Percentiles rank a stretch among this genome's conserved stretches.
These are phyloP conservation scores for Cunninghamia lanceolata DNA, from an alignment of 75 land plant genomes.

Conservation along the genomic window DNA sequence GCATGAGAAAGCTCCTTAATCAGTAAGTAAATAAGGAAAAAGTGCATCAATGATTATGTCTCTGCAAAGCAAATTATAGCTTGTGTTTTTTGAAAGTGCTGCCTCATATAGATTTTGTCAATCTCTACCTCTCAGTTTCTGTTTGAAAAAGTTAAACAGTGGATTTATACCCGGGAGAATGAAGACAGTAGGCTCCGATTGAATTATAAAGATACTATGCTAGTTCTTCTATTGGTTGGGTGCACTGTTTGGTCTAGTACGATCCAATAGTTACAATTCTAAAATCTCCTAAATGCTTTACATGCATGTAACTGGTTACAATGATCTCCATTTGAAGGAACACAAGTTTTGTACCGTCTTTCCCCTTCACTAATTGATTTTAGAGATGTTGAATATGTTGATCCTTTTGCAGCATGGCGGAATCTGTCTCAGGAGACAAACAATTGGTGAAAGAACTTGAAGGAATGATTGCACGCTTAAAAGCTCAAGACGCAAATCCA, in stretches of 20 bases:
- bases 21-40: constrained; percentile 23
- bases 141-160: background rate
- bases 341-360: constrained; percentile 7
- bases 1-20: constrained; percentile 58
- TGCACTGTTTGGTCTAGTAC: background rate
- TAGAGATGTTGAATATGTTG: background rate
- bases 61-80: background rate
- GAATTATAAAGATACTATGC: background rate
- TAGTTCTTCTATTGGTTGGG: background rate
- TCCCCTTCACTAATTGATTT: background rate
- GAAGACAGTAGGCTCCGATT: background rate
- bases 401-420: constrained; percentile 28
- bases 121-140: background rate
- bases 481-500: constrained; percentile 50
- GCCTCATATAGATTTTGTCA: background rate
- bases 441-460: constrained; percentile 68
- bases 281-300: background rate
- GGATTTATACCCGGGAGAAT: background rate
- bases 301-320: background rate
- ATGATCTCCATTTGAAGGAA: background rate
- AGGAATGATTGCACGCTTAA: constrained; percentile 48
- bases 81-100: background rate
- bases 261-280: background rate
- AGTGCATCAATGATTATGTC: too few relatives aligned
- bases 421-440: constrained; percentile 51